Evolutionary conservation across 73 alveolate species (phyloP).

Genomic region (Vitrella brassicaformis): DNA sequence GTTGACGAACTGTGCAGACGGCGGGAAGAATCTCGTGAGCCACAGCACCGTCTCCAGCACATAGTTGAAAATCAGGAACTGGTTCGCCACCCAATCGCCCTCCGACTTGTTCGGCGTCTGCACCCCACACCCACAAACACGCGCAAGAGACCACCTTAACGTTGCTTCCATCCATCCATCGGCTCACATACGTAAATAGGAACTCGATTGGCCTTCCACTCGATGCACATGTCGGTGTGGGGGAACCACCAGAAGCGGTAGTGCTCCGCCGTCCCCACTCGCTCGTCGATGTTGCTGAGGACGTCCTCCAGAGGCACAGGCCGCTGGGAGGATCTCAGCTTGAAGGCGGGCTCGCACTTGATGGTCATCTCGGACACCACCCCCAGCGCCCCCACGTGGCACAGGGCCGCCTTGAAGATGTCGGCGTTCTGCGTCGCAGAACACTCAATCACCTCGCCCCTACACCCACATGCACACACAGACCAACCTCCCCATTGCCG

Average conservation of each 20-base stretch:
- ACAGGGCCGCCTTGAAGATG: background rate
- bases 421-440: background rate
- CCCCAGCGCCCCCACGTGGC: background rate
- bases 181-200: background rate
- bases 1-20: background rate
- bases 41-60: background rate
- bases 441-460: background rate
- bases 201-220: background rate
- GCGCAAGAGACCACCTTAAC: background rate
- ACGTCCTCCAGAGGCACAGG: background rate
- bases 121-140: background rate
- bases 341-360: background rate
- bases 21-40: background rate
- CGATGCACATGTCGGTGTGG: background rate
- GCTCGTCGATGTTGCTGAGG: background rate
- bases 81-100: background rate
- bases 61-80: background rate
- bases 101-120: background rate
- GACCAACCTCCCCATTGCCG: background rate
- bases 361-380: background rate
- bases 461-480: background rate
- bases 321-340: background rate
- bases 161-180: background rate
- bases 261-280: background rate
- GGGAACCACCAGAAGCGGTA: background rate